Evolutionary conservation across 148 eudicot species (phyloP), one percentile per base, ranked within the genome.

Genomic region (Heliamphora exappendiculata): DNA sequence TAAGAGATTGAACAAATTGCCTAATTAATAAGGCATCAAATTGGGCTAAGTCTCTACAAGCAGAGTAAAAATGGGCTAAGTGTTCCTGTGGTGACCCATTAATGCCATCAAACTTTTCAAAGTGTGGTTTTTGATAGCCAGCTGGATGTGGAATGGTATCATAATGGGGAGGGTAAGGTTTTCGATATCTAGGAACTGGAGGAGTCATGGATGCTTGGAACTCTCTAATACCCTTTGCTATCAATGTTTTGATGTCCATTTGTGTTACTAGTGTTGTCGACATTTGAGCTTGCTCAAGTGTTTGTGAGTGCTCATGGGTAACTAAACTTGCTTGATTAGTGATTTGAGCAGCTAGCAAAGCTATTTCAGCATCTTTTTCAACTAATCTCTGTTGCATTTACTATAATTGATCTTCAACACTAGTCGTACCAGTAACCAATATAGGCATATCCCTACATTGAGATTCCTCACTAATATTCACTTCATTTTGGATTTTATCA

Each of bases 81-180:
- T 70, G 73, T 28, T 70, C 73, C 2, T 70, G 55, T 3, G 36
- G 55, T 70, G 73, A 70, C 0, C 73, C 66, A 60, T 60, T 31
- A 3, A 60, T 60, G 13, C 37, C 66, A 14, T 60, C 37, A 14
- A 60, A 60, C 37, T 29, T 60, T 13, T 60, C 66, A 29, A 60
- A 60, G 0, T 29, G 0, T 29, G 37, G n/a, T 31, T 70, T 70
- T 29, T 70, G 55, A 24, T 70, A 45, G 2, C 55, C 73, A 8
- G 17, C 20, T 1, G 33, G 73, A 3, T 28, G 45, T 29, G 34
- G 22, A 24, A 70, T 0, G 5, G 55, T 24, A 45, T 70, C 55
- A 13, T 70, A 70, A 29, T 45, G 55, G 1, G 22, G 10, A 2
- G 73, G 73, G 0, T 70, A 45, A 1, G 36, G 73, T 7, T 45